Conservation (phyloP, 2,329 filamentous ascomycete genomes). For the Pestalotiopsis sp. region DNA sequence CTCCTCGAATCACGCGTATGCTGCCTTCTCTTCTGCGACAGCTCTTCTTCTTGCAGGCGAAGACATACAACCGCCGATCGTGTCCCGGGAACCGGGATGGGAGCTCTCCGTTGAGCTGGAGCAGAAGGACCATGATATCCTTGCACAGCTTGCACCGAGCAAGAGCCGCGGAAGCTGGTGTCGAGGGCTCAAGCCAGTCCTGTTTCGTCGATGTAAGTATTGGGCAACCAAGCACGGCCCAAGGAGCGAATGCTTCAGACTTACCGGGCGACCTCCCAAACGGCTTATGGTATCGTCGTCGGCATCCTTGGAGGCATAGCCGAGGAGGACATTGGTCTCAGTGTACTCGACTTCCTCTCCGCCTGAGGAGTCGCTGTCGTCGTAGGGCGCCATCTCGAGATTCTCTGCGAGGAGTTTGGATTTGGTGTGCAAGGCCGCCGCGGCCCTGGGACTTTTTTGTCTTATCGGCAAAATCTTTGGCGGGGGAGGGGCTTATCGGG, state of each 20-base stretch:
- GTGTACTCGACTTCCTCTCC: constrained; percentile 67
- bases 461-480: constrained; percentile 1
- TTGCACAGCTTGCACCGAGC: constrained; percentile 90
- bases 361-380: constrained; percentile 81
- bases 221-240: constrained; percentile 8
- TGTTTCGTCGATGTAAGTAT: constrained; percentile 36
- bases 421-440: background rate
- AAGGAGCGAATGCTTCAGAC: constrained; percentile 32
- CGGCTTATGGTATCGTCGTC: constrained; percentile 85
- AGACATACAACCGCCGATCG: constrained; percentile 85
- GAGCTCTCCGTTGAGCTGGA: constrained; percentile 90
- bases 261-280: constrained; percentile 83
- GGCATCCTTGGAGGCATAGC: constrained; percentile 81
- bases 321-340: constrained; percentile 86
- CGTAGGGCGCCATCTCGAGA: constrained; percentile 56
- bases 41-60: constrained; percentile 75
- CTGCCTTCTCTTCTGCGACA: constrained; percentile 85
- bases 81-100: constrained; percentile 85
- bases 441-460: constrained; percentile 8
- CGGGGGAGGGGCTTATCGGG: constrained; percentile 16
- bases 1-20: constrained; percentile 73
- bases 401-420: background rate
- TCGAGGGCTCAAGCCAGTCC: constrained; percentile 81
- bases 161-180: constrained; percentile 73
- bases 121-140: constrained; percentile 77